Evolutionary conservation across 805 yeast genomes (phyloP).

Genomic region (Pichia gijzeniarum): DNA sequence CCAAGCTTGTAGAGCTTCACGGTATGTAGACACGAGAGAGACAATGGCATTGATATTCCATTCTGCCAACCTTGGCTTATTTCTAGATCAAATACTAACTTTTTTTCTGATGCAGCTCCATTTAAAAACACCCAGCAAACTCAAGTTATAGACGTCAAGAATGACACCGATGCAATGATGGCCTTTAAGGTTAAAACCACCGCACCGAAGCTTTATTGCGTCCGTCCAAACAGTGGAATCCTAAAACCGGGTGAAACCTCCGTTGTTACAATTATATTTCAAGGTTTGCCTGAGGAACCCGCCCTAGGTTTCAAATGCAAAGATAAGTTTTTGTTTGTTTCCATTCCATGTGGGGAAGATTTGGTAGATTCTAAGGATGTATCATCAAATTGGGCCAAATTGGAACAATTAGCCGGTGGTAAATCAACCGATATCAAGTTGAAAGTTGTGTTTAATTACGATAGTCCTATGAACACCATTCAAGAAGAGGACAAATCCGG

Average conservation of each 20-base stretch:
- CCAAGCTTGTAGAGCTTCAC: constrained; percentile 65
- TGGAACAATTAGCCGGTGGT: constrained; percentile 48
- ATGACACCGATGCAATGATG: constrained; percentile 47
- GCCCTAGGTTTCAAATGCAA: constrained; percentile 68
- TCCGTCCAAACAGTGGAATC: constrained; percentile 88
- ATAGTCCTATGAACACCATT: constrained; percentile 27
- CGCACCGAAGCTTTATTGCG: constrained; percentile 92
- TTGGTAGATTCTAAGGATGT: constrained; percentile 45
- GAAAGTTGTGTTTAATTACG: constrained; percentile 28
- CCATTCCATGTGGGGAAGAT: constrained; percentile 66
- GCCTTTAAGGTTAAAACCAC: constrained; percentile 98
- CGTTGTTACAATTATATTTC: constrained; percentile 76
- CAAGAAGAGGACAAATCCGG: constrained; percentile 23
- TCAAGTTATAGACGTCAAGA: constrained; percentile 49
- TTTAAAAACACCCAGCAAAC: constrained; percentile 61
- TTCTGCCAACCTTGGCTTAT: no score
- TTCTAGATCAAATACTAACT: background rate
- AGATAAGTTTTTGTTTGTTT: constrained; percentile 88
- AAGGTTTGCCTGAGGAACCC: constrained; percentile 76
- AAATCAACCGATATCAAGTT: constrained; percentile 24
- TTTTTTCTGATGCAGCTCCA: constrained; percentile 45
- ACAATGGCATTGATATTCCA: no score
- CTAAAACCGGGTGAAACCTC: constrained; percentile 67
- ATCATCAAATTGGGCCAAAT: constrained; percentile 67
- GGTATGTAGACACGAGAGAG: no score